Conservation (phyloP, 495 filamentous ascomycete genomes). For the Chaetomidium leptoderma region DNA sequence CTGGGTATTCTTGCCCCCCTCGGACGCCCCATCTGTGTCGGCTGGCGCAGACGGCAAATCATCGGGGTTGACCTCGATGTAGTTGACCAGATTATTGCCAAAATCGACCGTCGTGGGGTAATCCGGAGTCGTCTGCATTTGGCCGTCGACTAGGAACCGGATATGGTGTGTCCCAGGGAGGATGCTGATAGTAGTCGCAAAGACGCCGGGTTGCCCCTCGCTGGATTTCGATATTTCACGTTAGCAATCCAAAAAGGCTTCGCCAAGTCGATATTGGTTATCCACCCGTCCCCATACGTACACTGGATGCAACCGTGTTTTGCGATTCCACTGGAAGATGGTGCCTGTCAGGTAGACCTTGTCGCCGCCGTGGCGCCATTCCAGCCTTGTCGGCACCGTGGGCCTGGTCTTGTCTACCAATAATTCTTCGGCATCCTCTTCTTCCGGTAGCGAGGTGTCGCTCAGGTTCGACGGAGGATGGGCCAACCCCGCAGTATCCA, state of each 20-base stretch:
- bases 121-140: conserved; percentile 81
- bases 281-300: conserved; percentile 46
- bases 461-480: conserved; percentile 61
- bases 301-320: conserved; percentile 79
- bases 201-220: conserved; percentile 53
- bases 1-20: conserved; percentile 28
- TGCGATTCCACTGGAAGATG: conserved; percentile 92
- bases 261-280: background rate
- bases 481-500: conserved; percentile 43
- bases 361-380: conserved; percentile 74
- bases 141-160: conserved; percentile 89
- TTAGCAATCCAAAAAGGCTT: conserved; percentile 13
- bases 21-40: conserved; percentile 14
- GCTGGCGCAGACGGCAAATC: conserved; percentile 39
- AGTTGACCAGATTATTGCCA: conserved; percentile 94
- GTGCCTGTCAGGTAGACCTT: conserved; percentile 96
- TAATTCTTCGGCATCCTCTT: conserved; percentile 79
- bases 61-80: conserved; percentile 86
- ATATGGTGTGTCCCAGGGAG: conserved; percentile 93
- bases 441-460: conserved; percentile 61
- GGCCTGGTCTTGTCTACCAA: conserved; percentile 58
- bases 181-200: conserved; percentile 72
- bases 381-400: conserved; percentile 73
- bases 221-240: conserved; percentile 29
- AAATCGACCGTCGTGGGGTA: conserved; percentile 95